Percentiles rank a stretch among this genome's conserved stretches.
These are phyloP conservation scores for Angomonas deanei DNA, from an alignment of 208 protist genomes.

Conservation along the genomic window DNA sequence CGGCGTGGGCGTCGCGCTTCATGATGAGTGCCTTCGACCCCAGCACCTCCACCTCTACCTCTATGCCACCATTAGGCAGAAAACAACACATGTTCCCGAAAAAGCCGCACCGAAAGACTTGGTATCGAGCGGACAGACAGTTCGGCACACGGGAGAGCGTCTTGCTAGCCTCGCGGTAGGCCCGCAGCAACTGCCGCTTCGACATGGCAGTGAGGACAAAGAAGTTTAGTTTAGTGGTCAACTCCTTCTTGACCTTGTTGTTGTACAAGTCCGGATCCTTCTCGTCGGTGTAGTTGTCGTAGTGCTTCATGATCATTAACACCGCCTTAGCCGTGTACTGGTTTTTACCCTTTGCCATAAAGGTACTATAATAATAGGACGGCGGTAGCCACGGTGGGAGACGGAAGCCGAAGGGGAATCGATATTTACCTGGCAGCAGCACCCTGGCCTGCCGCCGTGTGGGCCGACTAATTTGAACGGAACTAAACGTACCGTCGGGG, in stretches of 20 bases:
- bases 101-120: conserved; percentile 35
- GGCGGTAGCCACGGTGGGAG: conserved; percentile 59
- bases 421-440: conserved; percentile 40
- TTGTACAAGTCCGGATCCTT: conserved; percentile 9
- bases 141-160: background rate
- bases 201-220: conserved; percentile 52
- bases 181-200: conserved; percentile 40
- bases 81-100: conserved; percentile 55
- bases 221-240: conserved; percentile 17
- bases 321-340: conserved; percentile 32
- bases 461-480: too few relatives aligned
- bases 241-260: conserved; percentile 16
- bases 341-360: conserved; percentile 29
- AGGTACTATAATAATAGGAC: conserved; percentile 49
- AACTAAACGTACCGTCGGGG: too few relatives aligned
- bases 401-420: conserved; percentile 51
- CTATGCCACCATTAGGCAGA: conserved; percentile 22
- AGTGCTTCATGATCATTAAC: conserved; percentile 11
- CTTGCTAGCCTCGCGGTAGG: conserved; percentile 32
- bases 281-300: conserved; percentile 6
- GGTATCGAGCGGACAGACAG: conserved; percentile 37
- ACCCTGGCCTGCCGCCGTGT: conserved; percentile 9
- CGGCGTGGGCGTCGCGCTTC: conserved; percentile 18
- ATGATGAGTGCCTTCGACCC: conserved; percentile 36
- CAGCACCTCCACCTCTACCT: conserved; percentile 51